These are phyloP conservation scores for Penicillium sp. DNA, from an alignment of 2,329 filamentous ascomycete species.

Conservation along the genomic window DNA sequence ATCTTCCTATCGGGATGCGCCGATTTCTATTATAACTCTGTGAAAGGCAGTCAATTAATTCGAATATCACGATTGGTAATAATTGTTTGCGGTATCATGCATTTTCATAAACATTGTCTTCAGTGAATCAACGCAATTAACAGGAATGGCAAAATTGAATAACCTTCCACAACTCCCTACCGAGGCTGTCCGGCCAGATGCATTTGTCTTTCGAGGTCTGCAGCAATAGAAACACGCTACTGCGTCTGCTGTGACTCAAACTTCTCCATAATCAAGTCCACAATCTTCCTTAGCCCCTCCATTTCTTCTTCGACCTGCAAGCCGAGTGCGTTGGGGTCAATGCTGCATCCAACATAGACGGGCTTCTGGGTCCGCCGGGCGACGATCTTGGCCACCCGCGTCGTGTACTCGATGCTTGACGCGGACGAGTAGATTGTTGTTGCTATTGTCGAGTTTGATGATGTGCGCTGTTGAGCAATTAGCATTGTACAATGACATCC, in stretches of 20 bases:
- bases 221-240: neutral
- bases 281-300: constrained; percentile 72
- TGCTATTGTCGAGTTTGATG: constrained; percentile 55
- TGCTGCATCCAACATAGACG: constrained; percentile 86
- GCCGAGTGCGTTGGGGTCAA: constrained; percentile 70
- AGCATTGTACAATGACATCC: constrained; percentile 2
- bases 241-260: constrained; percentile 11
- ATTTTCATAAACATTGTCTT: neutral
- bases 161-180: neutral
- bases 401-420: constrained; percentile 77
- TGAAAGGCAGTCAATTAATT: neutral
- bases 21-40: neutral
- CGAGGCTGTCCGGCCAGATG: neutral
- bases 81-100: neutral
- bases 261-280: constrained; percentile 61
- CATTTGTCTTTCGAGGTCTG: neutral
- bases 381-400: constrained; percentile 74
- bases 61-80: neutral
- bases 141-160: neutral
- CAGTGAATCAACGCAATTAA: neutral
- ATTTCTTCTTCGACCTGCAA: constrained; percentile 90
- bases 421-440: constrained; percentile 72
- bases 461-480: constrained; percentile 31
- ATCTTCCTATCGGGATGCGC: neutral
- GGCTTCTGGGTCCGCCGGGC: constrained; percentile 67